These are phyloP conservation scores for Saturnispora saitoi DNA, from an alignment of 805 yeast genomes.

Conservation along the genomic window DNA sequence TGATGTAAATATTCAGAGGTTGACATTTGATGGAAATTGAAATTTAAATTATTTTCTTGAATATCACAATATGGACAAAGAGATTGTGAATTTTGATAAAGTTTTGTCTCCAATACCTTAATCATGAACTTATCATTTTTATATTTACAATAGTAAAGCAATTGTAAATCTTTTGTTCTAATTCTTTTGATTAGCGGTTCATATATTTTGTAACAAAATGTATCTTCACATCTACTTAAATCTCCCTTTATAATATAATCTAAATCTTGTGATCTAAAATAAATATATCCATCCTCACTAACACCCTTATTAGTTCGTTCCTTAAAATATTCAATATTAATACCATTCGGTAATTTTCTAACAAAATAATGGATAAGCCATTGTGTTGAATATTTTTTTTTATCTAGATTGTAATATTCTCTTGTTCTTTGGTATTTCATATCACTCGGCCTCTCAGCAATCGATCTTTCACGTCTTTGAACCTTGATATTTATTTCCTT, in stretches of 20 bases:
- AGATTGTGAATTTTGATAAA: neutral
- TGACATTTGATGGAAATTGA: neutral
- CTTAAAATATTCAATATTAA: neutral
- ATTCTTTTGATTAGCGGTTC: too few species aligned
- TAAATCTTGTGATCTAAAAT: neutral
- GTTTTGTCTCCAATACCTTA: neutral
- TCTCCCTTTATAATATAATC: neutral
- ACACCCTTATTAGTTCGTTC: neutral
- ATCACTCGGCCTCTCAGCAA: too few species aligned
- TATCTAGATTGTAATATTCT: too few species aligned
- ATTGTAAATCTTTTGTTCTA: too few species aligned
- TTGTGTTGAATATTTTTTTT: too few species aligned
- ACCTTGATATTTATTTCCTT: too few species aligned
- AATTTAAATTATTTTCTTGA: neutral
- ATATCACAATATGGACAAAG: neutral
- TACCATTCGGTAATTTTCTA: neutral
- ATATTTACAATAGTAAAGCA: too few species aligned
- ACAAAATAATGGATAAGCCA: neutral
- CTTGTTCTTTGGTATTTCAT: too few species aligned
- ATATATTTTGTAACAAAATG: too few species aligned
- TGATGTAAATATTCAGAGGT: constrained; percentile 1
- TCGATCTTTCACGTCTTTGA: too few species aligned
- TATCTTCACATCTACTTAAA: too few species aligned
- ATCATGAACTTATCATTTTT: too few species aligned
- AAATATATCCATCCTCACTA: neutral